phyloP scores from a whole-genome alignment of 805 yeast species.

The Zygotorulaspora florentina region DNA sequence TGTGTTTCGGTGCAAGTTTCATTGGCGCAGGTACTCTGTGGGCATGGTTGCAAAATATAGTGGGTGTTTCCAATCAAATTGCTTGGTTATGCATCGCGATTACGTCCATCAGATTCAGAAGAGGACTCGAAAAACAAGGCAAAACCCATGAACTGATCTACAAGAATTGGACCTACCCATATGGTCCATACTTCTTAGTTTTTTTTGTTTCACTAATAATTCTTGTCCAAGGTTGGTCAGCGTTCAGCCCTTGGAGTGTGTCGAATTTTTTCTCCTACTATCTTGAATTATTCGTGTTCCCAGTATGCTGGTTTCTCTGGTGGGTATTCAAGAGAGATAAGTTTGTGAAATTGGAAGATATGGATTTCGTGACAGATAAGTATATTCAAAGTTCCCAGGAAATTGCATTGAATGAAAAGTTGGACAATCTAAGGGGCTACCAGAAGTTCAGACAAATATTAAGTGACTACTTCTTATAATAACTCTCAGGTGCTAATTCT shows the following conservation, averaged over 20 bases:
- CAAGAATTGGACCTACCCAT: conserved; percentile 50
- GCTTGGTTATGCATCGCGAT: conserved; percentile 49
- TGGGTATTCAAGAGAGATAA: conserved; percentile 40
- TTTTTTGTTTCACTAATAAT: conserved; percentile 42
- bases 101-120: conserved; percentile 47
- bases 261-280: conserved; percentile 43
- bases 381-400: conserved; percentile 51
- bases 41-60: conserved; percentile 50
- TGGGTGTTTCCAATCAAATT: conserved; percentile 50
- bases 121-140: conserved; percentile 43
- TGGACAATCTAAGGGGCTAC: conserved; percentile 43
- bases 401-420: conserved; percentile 36
- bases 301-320: conserved; percentile 42
- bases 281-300: conserved; percentile 46
- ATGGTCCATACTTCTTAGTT: conserved; percentile 46
- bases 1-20: conserved; percentile 57
- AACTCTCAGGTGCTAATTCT: not conserved
- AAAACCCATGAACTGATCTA: conserved; percentile 40
- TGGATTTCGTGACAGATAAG: conserved; percentile 52
- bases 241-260: conserved; percentile 44
- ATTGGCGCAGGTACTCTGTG: conserved; percentile 51
- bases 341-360: conserved; percentile 42
- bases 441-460: conserved; percentile 35
- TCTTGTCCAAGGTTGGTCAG: conserved; percentile 52
- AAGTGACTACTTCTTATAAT: conserved; percentile 18